Base-by-base conservation (phyloP, 805 yeast species). In the Barnettozyma salicaria region DNA sequence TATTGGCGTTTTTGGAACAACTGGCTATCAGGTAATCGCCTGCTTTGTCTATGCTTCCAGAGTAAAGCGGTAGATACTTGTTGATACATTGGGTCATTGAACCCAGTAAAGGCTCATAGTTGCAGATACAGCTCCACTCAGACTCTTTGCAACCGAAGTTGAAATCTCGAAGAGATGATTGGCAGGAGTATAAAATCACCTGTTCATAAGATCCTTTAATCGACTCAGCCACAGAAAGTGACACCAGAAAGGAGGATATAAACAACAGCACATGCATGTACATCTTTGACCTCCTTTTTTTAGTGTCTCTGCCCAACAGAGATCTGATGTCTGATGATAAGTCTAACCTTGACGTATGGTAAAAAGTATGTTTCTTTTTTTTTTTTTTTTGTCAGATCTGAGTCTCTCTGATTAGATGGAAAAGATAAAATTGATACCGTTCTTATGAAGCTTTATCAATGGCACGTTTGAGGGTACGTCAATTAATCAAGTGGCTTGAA, bases 141-240 rank as follows among this genome's bases (percentile, higher is more conserved):
- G 37, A 29, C 2, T 30, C 48, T 1, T 33, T 12, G 19, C 57
- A 52, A 4, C 37, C 53, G 19, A 52, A 52, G 10, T 40, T 41
- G 41, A 39, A 48, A 3, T 28, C 24, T 2, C 27, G 12, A 4
- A 50, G 39, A 0, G 52, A 48, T 7, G 43, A 26, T 25, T 52
- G 54, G 16, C 57, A 52, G 6, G 57, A 48, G 32, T 34, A 48
- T 8, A 52, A 30, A 9, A 52, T 50, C 26, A 45, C 41, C 25
- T 45, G 52, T 14, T 52, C 50, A n/a, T 44, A 39, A 3, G 53
- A 43, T 7, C 53, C 54, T 39, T 43, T 50, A 9, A 32, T 13
- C 0, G 48, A 31, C 32, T 47, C 52, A 1, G 42, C 44, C 13
- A 25, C 9, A 2, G 19, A n/a, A 16, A 9, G 21, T 9, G 13